These are phyloP conservation scores for Fusarium sarcochroum DNA, from an alignment of 2,329 filamentous ascomycete genomes.

Conservation along the genomic window DNA sequence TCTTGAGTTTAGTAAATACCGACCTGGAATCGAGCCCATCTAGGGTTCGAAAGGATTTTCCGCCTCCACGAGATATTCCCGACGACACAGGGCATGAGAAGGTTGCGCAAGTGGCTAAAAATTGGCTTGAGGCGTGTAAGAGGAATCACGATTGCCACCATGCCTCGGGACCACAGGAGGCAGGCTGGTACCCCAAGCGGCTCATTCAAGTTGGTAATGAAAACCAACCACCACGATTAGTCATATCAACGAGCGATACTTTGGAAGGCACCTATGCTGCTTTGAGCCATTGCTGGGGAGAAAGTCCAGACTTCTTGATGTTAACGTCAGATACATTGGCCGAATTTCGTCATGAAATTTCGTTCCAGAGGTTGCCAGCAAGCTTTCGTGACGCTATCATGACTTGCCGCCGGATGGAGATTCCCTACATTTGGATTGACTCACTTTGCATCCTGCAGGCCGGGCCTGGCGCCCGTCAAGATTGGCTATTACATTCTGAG, in stretches of 20 bases:
- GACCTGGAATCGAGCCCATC: neutral
- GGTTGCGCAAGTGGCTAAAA: neutral
- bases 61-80: neutral
- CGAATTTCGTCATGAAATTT: neutral
- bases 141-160: neutral
- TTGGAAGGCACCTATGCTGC: neutral
- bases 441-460: conserved; percentile 11
- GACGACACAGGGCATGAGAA: neutral
- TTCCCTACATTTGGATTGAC: conserved; percentile 12
- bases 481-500: neutral
- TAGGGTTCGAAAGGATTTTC: neutral
- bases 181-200: neutral
- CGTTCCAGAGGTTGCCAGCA: neutral
- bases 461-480: neutral
- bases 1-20: neutral
- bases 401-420: neutral
- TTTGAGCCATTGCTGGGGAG: conserved; percentile 8
- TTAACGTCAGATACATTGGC: neutral
- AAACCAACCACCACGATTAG: neutral
- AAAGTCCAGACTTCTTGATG: neutral
- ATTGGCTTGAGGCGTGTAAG: neutral
- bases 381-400: neutral
- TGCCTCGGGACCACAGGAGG: neutral
- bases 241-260: neutral
- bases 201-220: neutral